These are phyloP conservation scores for Penicillium mononematosum DNA, from an alignment of 495 filamentous ascomycete species.

Conservation along the genomic window DNA sequence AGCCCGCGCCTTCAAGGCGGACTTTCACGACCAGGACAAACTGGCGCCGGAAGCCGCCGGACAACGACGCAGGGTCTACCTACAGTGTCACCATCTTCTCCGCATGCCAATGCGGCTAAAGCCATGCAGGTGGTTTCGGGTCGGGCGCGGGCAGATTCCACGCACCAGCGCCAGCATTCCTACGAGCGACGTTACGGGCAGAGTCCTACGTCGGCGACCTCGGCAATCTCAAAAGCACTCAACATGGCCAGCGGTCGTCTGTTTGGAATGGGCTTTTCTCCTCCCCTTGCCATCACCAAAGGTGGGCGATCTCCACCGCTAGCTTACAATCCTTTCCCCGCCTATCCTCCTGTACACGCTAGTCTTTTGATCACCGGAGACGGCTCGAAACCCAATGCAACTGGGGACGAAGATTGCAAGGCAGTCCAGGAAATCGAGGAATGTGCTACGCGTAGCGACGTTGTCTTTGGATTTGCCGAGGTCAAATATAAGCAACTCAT, in stretches of 20 bases:
- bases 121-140: slow-evolving; percentile 68
- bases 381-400: slow-evolving; percentile 52
- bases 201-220: slow-evolving; percentile 77
- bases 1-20: slow-evolving; percentile 60
- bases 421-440: slow-evolving; percentile 84
- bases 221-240: slow-evolving; percentile 89
- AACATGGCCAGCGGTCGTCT: slow-evolving; percentile 88
- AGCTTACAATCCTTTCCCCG: slow-evolving; percentile 76
- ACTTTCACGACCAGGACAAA: slow-evolving; percentile 35
- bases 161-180: slow-evolving; percentile 66
- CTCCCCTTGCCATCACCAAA: slow-evolving; percentile 65
- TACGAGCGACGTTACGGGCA: slow-evolving; percentile 77
- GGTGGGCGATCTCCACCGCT: slow-evolving; percentile 70
- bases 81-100: slow-evolving; percentile 35
- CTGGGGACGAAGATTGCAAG: slow-evolving; percentile 75
- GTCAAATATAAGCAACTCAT: slow-evolving; percentile 97
- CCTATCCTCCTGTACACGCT: slow-evolving; percentile 70
- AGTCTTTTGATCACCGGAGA: slow-evolving; percentile 65
- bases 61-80: slow-evolving; percentile 63
- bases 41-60: slow-evolving; percentile 61
- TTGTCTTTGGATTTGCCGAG: slow-evolving; percentile 94
- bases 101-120: slow-evolving; percentile 47
- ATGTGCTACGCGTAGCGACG: slow-evolving; percentile 85
- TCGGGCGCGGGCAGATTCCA: slow-evolving; percentile 57
- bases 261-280: slow-evolving; percentile 71